These are phyloP conservation scores for Clarireedia monteithiana DNA, from an alignment of 2,329 filamentous ascomycete genomes.

Conservation along the genomic window DNA sequence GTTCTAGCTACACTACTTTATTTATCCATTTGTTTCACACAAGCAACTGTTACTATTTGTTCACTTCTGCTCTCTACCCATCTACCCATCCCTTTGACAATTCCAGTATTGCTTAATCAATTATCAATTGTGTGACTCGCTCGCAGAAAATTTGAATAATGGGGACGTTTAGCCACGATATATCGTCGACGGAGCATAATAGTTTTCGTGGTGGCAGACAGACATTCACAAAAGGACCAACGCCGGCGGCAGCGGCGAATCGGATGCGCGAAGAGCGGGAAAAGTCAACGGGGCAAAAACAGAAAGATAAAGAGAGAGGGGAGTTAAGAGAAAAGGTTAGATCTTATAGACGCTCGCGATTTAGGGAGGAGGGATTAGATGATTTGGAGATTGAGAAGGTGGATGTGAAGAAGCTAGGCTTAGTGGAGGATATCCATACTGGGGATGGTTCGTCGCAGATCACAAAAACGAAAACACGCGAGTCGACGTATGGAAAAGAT, in stretches of 20 bases:
- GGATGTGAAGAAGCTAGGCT: neutral
- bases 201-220: neutral
- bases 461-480: neutral
- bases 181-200: slow-evolving; percentile 5
- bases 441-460: neutral
- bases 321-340: neutral
- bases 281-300: neutral
- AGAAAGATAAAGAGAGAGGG: neutral
- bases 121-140: too few relatives aligned
- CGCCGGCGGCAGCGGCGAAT: neutral
- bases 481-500: neutral
- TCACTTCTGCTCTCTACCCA: too few relatives aligned
- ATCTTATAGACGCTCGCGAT: neutral
- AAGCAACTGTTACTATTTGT: too few relatives aligned
- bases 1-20: too few relatives aligned
- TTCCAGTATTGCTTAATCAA: neutral
- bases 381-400: slow-evolving; percentile 14
- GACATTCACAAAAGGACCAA: neutral
- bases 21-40: too few relatives aligned
- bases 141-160: neutral
- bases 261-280: neutral
- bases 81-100: neutral
- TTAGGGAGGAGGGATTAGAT: slow-evolving; percentile 25
- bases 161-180: slow-evolving; percentile 4
- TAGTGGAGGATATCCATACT: neutral